Base-by-base conservation (phyloP, 371 early-diverging fungal species). In the Nematocida parisii region DNA sequence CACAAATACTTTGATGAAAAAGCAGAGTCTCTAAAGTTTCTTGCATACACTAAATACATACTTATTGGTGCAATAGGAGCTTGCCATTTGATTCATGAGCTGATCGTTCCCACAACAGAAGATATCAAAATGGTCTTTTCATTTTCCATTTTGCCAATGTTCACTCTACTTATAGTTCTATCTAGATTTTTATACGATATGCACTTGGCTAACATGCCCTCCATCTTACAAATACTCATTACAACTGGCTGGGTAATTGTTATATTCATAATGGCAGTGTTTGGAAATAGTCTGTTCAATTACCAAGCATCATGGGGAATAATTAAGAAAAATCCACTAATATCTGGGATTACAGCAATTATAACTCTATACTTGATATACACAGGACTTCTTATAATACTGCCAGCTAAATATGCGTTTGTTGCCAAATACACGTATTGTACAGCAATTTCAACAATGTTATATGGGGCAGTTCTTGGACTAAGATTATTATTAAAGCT, bases 111-210 rank as follows among this genome's bases (percentile, higher is more conserved):
- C 13, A 13, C 64, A 15, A 45, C 9, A 9, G 27, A 33, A 11
- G 22, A 15, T 42, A 13, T 45, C 13, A 11, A 45, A 15, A 44
- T n/a, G 64, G 44, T 64, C 18, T 13, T 64, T 13, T 64, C 42
- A 11, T 64, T 64, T 22, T 64, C 44, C 9, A 18, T 64, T 64
- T 13, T 64, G 27, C 64, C 64, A 9, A 11, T 64, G 44, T 6
- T 64, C 42, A 42, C 11, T 11, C 42, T 64, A 42, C 39, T 64
- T 15, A 7, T 64, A 11, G 27, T 64, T 22, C 9, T 42, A 7
- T 64, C 64, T 42, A 45, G n/a, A 45, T 64, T 64, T 44, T 15
- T 44, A 64, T 64, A 64, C 64, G 27, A 44, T 33, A 64, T 64
- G 64, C 11, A 64, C 39, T 22, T 15, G 15, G 64, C 64, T 7